Evolutionary conservation across 352 stramenopile genomes (phyloP).

Genomic region (Phytopythium sindhum): DNA sequence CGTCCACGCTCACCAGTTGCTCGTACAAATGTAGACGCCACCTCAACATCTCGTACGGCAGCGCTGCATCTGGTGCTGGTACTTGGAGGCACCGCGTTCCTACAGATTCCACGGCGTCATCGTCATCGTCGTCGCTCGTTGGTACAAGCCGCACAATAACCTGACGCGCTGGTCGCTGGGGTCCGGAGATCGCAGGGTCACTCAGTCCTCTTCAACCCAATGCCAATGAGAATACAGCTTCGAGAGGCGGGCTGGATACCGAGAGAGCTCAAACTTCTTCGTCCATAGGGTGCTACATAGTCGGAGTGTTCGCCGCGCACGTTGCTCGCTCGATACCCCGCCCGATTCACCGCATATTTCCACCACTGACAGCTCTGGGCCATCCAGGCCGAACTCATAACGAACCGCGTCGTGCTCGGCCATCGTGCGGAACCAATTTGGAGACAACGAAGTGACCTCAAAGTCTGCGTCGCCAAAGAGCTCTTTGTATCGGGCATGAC

Average conservation of each 20-base stretch:
- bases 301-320: constrained; percentile 23
- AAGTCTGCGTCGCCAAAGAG: constrained; percentile 53
- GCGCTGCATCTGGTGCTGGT: constrained; percentile 18
- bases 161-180: constrained; percentile 15
- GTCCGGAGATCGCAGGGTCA: constrained; percentile 30
- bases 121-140: background rate
- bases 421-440: constrained; percentile 27
- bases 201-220: constrained; percentile 36
- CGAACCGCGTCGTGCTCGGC: constrained; percentile 18
- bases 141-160: constrained; percentile 17
- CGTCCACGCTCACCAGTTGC: constrained; percentile 17
- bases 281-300: constrained; percentile 28
- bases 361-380: constrained; percentile 27
- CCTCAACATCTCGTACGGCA: constrained; percentile 14
- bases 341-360: constrained; percentile 17
- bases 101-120: background rate
- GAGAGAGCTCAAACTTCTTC: constrained; percentile 8
- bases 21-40: constrained; percentile 16
- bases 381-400: constrained; percentile 34
- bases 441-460: constrained; percentile 28
- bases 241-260: constrained; percentile 24
- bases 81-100: constrained; percentile 30
- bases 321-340: background rate
- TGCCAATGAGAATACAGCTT: constrained; percentile 49
- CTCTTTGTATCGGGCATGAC: constrained; percentile 22